Percentiles rank a stretch among this genome's conserved stretches.
These are phyloP conservation scores for Grigorovia jiainica DNA, from an alignment of 805 yeast species.

Conservation along the genomic window DNA sequence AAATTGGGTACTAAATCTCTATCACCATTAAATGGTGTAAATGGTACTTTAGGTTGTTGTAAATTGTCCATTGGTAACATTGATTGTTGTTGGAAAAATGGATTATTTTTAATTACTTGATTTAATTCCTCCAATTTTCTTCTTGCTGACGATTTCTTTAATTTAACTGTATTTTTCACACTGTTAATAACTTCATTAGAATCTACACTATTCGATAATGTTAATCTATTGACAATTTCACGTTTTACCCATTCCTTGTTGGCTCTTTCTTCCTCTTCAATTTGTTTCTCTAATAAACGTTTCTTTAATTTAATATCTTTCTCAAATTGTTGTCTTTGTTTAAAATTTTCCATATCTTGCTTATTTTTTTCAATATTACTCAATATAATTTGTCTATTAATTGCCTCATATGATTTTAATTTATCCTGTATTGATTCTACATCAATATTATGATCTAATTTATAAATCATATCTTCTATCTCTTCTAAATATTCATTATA, in stretches of 20 bases:
- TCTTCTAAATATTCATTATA: slow-evolving; percentile 77
- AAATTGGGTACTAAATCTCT: slow-evolving; percentile 49
- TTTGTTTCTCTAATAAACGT: slow-evolving; percentile 48
- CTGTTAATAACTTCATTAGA: slow-evolving; percentile 43
- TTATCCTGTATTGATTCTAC: slow-evolving; percentile 58
- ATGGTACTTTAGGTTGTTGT: slow-evolving; percentile 39
- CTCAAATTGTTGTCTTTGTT: slow-evolving; percentile 56
- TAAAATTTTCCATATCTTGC: slow-evolving; percentile 59
- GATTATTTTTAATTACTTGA: slow-evolving; percentile 29
- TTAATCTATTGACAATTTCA: slow-evolving; percentile 45
- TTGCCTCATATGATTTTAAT: slow-evolving; percentile 57
- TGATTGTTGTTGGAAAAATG: slow-evolving; percentile 24
- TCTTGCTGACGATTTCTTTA: slow-evolving; percentile 57
- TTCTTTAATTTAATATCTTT: slow-evolving; percentile 49
- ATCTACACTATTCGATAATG: slow-evolving; percentile 27
- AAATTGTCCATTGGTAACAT: neutral
- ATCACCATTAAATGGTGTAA: slow-evolving; percentile 93
- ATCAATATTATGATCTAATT: slow-evolving; percentile 60
- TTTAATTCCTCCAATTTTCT: slow-evolving; percentile 38
- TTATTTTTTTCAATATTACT: slow-evolving; percentile 67
- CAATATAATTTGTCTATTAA: slow-evolving; percentile 64
- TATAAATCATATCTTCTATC: slow-evolving; percentile 72
- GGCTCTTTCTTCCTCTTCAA: slow-evolving; percentile 47
- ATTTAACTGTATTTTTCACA: slow-evolving; percentile 40
- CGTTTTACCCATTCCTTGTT: slow-evolving; percentile 48